Evolutionary conservation across 177 flowering plant genomes (phyloP).

Genomic region (Telopea speciosissima): DNA sequence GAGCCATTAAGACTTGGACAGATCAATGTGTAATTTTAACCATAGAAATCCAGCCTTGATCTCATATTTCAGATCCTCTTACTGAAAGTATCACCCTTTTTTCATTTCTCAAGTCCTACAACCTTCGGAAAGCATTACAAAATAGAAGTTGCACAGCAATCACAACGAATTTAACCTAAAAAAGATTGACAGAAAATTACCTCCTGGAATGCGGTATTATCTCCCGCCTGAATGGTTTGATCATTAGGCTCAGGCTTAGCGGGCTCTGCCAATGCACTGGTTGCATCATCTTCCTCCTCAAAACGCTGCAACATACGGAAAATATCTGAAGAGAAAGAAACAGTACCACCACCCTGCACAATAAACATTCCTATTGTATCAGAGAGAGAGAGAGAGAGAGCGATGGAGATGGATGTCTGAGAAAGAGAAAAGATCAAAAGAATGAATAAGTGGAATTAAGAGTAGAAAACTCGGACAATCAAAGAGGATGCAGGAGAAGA

Average conservation of each 20-base stretch:
- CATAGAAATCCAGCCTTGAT: neutral
- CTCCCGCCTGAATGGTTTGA: conserved; percentile 32
- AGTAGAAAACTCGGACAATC: conserved; percentile 19
- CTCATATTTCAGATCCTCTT: no score
- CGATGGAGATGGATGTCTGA: neutral
- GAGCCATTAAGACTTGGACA: neutral
- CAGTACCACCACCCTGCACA: conserved; percentile 70
- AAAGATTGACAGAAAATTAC: conserved; percentile 20
- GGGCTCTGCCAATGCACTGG: neutral
- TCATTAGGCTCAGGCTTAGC: conserved; percentile 60
- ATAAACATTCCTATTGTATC: neutral
- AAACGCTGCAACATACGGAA: neutral
- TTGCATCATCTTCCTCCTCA: neutral
- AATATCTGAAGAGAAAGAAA: conserved; percentile 29
- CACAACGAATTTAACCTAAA: neutral
- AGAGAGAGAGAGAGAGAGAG: neutral
- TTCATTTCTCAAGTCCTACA: neutral
- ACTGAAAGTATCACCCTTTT: neutral
- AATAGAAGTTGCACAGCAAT: neutral
- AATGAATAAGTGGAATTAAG: neutral
- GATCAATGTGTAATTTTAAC: neutral
- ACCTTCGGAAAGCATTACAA: neutral
- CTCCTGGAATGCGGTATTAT: conserved; percentile 37
- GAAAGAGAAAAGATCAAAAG: neutral
- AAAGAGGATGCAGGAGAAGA: conserved; percentile 90